phyloP scores from a whole-genome alignment of 176 grass and related monocot species.

The Eragrostis nindensis region DNA sequence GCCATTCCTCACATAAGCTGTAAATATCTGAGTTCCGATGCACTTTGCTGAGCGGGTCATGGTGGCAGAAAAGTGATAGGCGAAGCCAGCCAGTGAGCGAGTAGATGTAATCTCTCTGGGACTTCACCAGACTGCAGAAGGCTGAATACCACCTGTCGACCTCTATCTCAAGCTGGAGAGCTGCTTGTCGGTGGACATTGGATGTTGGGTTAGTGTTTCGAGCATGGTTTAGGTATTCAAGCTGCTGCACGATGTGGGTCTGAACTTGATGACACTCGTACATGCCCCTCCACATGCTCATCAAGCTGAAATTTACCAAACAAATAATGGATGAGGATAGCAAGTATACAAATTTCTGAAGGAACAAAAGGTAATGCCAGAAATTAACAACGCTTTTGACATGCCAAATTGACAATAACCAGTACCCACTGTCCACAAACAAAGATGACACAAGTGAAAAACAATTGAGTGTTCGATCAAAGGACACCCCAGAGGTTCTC shows the following conservation, averaged over 20 bases:
- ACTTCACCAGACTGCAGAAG: constrained; percentile 87
- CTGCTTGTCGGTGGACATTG: constrained; percentile 74
- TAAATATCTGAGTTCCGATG: constrained; percentile 84
- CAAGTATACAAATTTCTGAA: constrained; percentile 9
- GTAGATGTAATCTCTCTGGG: constrained; percentile 88
- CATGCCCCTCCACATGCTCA: constrained; percentile 99
- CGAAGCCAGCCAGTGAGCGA: constrained; percentile 93
- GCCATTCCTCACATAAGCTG: constrained; percentile 90
- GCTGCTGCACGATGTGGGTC: constrained; percentile 97
- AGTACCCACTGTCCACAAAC: background rate
- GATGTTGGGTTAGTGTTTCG: constrained; percentile 72
- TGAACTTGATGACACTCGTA: constrained; percentile 99
- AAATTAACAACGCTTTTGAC: constrained; percentile 27
- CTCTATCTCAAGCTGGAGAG: constrained; percentile 90
- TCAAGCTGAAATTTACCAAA: constrained; percentile 69
- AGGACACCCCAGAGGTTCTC: constrained; percentile 6
- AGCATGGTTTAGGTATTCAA: constrained; percentile 77
- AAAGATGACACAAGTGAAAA: background rate
- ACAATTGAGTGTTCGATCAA: constrained; percentile 2
- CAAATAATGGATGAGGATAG: constrained; percentile 33
- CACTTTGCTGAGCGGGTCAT: constrained; percentile 61
- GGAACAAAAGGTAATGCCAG: background rate
- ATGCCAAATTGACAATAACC: background rate
- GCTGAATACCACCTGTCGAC: constrained; percentile 91
- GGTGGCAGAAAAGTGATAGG: constrained; percentile 80